Conservation (phyloP, 345 rosid species). For the Aegle marmelos region DNA sequence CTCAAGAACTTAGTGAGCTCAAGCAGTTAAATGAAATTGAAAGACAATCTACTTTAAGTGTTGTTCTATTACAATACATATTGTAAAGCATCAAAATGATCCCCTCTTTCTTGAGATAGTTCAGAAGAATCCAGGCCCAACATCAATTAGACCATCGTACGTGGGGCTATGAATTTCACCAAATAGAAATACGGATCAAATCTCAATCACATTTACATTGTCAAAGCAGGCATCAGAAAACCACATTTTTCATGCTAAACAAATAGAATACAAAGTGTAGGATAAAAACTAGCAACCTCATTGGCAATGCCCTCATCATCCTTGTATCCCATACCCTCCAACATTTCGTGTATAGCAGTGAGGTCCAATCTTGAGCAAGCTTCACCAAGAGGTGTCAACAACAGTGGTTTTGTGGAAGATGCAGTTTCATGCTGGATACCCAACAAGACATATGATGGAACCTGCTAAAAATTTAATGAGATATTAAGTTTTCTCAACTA, state of each 20-base stretch:
- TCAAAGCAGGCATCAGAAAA: not conserved
- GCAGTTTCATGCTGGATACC: slow-evolving; percentile 54
- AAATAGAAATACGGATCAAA: not conserved
- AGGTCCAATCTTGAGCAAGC: slow-evolving; percentile 85
- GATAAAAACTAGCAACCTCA: slow-evolving; percentile 51
- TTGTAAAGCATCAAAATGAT: not conserved
- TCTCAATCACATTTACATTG: not conserved
- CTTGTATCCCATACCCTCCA: slow-evolving; percentile 84
- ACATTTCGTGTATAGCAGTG: slow-evolving; percentile 79
- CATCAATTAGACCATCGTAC: not conserved
- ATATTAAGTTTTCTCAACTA: not conserved
- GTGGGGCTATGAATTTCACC: not conserved
- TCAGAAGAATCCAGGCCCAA: not conserved
- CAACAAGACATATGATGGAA: slow-evolving; percentile 55
- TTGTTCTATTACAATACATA: not conserved
- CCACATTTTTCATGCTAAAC: not conserved
- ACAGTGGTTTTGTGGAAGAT: slow-evolving; percentile 41
- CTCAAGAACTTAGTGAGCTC: not conserved
- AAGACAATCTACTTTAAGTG: not conserved
- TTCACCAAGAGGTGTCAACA: slow-evolving; percentile 77
- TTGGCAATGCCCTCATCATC: slow-evolving; percentile 89
- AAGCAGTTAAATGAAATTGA: not conserved
- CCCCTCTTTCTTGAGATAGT: not conserved
- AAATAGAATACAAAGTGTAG: slow-evolving; percentile 5
- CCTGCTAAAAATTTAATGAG: slow-evolving; percentile 44